Conservation (phyloP, 768 basidiomycete species). For the Boletus coccyginus region DNA sequence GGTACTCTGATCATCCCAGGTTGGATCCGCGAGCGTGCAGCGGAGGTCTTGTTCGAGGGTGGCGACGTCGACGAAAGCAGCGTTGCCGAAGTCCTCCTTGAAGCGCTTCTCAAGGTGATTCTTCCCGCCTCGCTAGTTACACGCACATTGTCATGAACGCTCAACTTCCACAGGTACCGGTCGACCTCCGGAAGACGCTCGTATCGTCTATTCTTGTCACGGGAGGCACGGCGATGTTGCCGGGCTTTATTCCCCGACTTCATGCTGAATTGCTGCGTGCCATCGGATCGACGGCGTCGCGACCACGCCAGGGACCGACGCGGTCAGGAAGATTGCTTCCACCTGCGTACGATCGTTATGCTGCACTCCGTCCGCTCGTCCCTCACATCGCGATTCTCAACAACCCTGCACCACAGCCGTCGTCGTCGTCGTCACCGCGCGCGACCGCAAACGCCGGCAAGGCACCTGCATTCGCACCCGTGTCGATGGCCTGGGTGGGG, state of each 20-base stretch:
- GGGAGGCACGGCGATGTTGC: slow-evolving; percentile 89
- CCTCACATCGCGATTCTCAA: slow-evolving; percentile 82
- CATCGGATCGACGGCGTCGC: slow-evolving; percentile 41
- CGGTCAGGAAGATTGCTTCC: slow-evolving; percentile 39
- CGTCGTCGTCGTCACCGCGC: slow-evolving; percentile 43
- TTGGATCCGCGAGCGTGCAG: slow-evolving; percentile 90
- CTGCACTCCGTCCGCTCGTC: slow-evolving; percentile 64
- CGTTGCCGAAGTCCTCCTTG: slow-evolving; percentile 77
- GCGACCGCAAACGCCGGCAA: slow-evolving; percentile 68
- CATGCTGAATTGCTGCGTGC: slow-evolving; percentile 70
- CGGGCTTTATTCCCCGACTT: slow-evolving; percentile 90
- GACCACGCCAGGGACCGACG: slow-evolving; percentile 33
- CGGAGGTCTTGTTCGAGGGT: slow-evolving; percentile 88
- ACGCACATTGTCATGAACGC: neutral
- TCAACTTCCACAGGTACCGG: slow-evolving; percentile 59
- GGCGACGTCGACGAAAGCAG: slow-evolving; percentile 88
- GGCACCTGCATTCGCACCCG: slow-evolving; percentile 85
- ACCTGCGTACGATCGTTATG: slow-evolving; percentile 72
- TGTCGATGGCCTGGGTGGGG: slow-evolving; percentile 86
- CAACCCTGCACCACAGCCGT: slow-evolving; percentile 63
- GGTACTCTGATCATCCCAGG: slow-evolving; percentile 87
- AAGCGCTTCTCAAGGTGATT: slow-evolving; percentile 69
- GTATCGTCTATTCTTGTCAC: slow-evolving; percentile 81
- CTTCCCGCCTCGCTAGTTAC: neutral
- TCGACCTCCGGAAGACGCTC: slow-evolving; percentile 85